phyloP scores from a whole-genome alignment of 2,329 filamentous ascomycete genomes.

The Xylaria hypoxylon region DNA sequence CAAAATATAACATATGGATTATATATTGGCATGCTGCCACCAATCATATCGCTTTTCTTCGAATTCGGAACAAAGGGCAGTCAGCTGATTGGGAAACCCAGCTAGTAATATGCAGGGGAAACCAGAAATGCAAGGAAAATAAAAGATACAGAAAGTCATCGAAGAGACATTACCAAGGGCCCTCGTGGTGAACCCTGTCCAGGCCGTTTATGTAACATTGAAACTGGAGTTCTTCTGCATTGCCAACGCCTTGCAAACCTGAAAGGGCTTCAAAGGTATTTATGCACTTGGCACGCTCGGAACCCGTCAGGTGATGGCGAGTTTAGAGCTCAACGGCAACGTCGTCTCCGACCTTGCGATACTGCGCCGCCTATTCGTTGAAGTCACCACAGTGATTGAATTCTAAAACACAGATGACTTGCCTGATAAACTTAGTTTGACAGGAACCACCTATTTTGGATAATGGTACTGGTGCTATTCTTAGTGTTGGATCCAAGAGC shows the following conservation, averaged over 20 bases:
- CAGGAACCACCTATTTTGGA: not conserved
- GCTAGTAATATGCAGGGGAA: slow-evolving; percentile 25
- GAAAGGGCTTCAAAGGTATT: not conserved
- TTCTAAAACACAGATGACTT: not conserved
- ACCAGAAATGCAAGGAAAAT: slow-evolving; percentile 9
- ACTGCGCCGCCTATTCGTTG: not conserved
- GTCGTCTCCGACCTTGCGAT: not conserved
- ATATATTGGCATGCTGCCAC: slow-evolving; percentile 16
- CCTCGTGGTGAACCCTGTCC: slow-evolving; percentile 6
- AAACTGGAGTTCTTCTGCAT: slow-evolving; percentile 1
- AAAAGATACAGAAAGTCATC: slow-evolving; percentile 11
- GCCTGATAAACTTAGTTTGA: not conserved
- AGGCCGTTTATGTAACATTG: slow-evolving; percentile 13
- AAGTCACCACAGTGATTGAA: not conserved
- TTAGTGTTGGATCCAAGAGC: not conserved
- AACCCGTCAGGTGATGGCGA: slow-evolving; percentile 15
- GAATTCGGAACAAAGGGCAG: slow-evolving; percentile 4
- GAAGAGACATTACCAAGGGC: slow-evolving; percentile 1
- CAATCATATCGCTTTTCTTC: slow-evolving; percentile 12
- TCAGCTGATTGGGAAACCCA: slow-evolving; percentile 28
- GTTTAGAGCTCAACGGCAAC: slow-evolving; percentile 12
- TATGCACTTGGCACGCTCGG: slow-evolving; percentile 9
- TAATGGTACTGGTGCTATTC: not conserved
- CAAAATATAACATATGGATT: not conserved
- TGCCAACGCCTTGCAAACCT: not conserved